phyloP scores from a whole-genome alignment of 2,329 filamentous ascomycete genomes.

The Nemania abortiva region DNA sequence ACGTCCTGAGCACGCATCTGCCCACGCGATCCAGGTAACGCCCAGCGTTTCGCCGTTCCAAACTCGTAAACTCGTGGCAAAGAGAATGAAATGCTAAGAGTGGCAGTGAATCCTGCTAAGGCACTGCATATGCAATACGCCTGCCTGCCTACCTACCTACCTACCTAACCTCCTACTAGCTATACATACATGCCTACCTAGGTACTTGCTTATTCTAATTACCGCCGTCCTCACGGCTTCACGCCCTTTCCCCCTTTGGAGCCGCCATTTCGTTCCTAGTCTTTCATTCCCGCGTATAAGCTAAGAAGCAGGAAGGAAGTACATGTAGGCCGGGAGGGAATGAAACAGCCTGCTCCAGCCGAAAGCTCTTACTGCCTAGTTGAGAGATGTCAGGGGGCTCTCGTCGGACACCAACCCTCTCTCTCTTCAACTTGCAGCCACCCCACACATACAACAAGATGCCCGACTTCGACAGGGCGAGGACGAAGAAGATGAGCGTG shows the following conservation, averaged over 20 bases:
- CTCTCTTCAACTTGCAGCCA: constrained; percentile 42
- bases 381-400: constrained; percentile 48
- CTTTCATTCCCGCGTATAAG: too few species aligned
- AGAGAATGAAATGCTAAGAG: neutral
- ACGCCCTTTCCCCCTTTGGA: neutral
- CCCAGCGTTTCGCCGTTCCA: neutral
- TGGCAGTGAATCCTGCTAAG: neutral
- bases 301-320: too few species aligned
- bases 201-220: neutral
- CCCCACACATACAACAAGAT: constrained; percentile 50
- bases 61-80: neutral
- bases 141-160: neutral
- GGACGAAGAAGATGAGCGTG: constrained; percentile 45
- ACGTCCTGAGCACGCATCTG: too few species aligned
- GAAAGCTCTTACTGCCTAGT: too few species aligned
- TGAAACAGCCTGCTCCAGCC: too few species aligned
- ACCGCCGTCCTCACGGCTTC: neutral
- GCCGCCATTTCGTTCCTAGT: neutral
- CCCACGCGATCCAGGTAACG: neutral
- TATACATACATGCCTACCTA: too few species aligned
- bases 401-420: constrained; percentile 41
- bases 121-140: neutral
- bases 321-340: neutral
- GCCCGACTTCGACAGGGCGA: constrained; percentile 43
- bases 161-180: too few species aligned